A percentile compares a stretch with the other conserved stretches of the same genome.
phyloP scores from a whole-genome alignment of 2,329 filamentous ascomycete genomes.

The Emydomyces testavorans region DNA sequence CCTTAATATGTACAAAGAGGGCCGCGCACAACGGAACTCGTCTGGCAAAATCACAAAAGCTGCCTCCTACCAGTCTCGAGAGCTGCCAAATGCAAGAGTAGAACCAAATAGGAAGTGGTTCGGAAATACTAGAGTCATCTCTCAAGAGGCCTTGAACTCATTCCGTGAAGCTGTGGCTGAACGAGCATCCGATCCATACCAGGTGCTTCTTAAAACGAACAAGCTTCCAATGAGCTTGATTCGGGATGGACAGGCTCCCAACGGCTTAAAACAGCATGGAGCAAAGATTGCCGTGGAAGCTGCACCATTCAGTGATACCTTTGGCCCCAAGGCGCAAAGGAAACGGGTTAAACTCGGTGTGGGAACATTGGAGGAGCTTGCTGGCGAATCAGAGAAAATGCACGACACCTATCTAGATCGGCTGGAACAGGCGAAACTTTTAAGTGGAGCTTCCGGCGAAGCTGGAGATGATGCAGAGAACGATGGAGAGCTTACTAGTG shows the following conservation, averaged over 20 bases:
- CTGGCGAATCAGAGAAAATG: constrained; percentile 65
- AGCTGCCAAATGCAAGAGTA: constrained; percentile 70
- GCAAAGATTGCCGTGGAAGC: constrained; percentile 90
- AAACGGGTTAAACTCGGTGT: constrained; percentile 86
- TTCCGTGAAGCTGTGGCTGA: constrained; percentile 91
- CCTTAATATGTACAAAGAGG: constrained; percentile 83
- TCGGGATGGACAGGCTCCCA: constrained; percentile 61
- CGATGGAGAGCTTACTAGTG: constrained; percentile 45
- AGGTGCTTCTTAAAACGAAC: constrained; percentile 90
- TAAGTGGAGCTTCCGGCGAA: constrained; percentile 57
- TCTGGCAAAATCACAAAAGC: constrained; percentile 74
- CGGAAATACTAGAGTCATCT: constrained; percentile 81
- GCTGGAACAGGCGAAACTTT: constrained; percentile 62
- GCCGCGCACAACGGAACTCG: constrained; percentile 69
- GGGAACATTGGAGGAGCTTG: constrained; percentile 69
- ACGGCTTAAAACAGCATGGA: constrained; percentile 81
- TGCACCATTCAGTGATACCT: constrained; percentile 74
- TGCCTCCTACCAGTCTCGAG: constrained; percentile 70
- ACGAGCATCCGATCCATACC: constrained; percentile 79
- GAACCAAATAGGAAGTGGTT: constrained; percentile 99
- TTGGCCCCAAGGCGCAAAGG: constrained; percentile 83
- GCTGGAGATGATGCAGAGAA: constrained; percentile 37
- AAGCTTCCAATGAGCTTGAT: constrained; percentile 95
- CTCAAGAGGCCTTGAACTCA: constrained; percentile 71
- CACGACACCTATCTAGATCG: constrained; percentile 72